Percentiles rank a stretch among this genome's conserved stretches.
Conservation (phyloP, 2,329 filamentous ascomycete species). For the Penicillium brasilianum region DNA sequence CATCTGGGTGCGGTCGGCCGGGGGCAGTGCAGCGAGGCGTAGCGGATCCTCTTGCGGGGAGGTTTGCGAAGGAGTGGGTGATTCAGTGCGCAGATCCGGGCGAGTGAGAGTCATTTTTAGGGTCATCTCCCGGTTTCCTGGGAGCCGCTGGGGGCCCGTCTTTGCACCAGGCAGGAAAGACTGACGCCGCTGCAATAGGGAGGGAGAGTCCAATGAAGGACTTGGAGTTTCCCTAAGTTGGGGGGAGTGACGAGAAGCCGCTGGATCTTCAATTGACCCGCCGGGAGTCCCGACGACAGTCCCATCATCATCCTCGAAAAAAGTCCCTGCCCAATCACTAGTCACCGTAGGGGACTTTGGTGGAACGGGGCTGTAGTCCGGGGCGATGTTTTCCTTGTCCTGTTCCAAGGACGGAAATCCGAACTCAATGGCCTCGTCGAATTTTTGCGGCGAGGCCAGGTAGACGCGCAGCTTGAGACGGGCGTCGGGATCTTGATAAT, state of each 20-base stretch:
- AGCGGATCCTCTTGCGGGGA: constrained; percentile 69
- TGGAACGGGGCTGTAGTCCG: constrained; percentile 26
- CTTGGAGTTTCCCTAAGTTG: constrained; percentile 18
- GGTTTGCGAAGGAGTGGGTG: constrained; percentile 26
- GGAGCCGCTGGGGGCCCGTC: constrained; percentile 56
- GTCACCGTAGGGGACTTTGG: constrained; percentile 44
- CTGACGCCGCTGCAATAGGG: constrained; percentile 24
- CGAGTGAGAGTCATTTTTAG: constrained; percentile 93
- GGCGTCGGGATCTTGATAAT: constrained; percentile 90
- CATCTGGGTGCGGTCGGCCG: constrained; percentile 48
- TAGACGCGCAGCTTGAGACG: constrained; percentile 84
- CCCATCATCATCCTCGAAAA: constrained; percentile 56
- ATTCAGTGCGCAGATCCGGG: constrained; percentile 71
- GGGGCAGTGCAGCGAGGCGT: constrained; percentile 59
- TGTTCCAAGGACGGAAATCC: constrained; percentile 70
- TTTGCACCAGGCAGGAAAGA: constrained; percentile 35
- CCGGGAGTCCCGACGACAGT: constrained; percentile 44
- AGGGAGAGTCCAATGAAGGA: constrained; percentile 22
- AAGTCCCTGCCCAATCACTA: constrained; percentile 56
- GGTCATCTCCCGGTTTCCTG: constrained; percentile 84
- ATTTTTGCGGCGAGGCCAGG: constrained; percentile 87
- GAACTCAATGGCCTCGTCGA: constrained; percentile 93
- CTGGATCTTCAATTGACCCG: constrained; percentile 28
- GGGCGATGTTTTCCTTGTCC: constrained; percentile 35
- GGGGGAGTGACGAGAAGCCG: constrained; percentile 8